Conservation (phyloP, 441 rosid genomes). For the Hypseocharis bilobata region DNA sequence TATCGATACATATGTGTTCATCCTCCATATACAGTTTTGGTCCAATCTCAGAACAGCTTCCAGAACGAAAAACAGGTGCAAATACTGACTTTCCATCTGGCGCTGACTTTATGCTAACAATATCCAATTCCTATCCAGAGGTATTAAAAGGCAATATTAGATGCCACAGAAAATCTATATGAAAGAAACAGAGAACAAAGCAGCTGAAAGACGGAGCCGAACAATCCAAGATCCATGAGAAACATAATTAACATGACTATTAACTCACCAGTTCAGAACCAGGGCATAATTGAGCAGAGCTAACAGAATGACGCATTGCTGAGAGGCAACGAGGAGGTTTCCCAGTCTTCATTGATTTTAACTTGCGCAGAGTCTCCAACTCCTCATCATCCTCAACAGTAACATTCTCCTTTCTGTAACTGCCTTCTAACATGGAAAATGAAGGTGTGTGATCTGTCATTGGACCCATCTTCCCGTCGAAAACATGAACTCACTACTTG, state of each 20-base stretch:
- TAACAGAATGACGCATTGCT: constrained; percentile 33
- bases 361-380: constrained; percentile 38
- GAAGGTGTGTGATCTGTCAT: constrained; percentile 3
- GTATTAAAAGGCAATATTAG: constrained; percentile 10
- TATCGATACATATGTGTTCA: constrained; percentile 38
- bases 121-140: constrained; percentile 48
- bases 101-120: constrained; percentile 38
- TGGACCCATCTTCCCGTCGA: neutral
- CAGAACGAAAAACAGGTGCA: constrained; percentile 52
- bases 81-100: constrained; percentile 41
- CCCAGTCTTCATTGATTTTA: constrained; percentile 42
- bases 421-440: constrained; percentile 37
- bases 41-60: constrained; percentile 38
- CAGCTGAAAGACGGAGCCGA: neutral
- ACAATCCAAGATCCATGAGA: neutral
- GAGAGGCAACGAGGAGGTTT: constrained; percentile 78
- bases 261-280: constrained; percentile 48
- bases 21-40: constrained; percentile 39
- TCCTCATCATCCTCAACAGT: constrained; percentile 33
- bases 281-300: constrained; percentile 37
- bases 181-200: neutral
- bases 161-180: neutral
- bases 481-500: neutral
- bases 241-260: neutral
- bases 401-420: constrained; percentile 31